Conservation (phyloP, 139 green algal species). For the Chlorella vulgaris region DNA sequence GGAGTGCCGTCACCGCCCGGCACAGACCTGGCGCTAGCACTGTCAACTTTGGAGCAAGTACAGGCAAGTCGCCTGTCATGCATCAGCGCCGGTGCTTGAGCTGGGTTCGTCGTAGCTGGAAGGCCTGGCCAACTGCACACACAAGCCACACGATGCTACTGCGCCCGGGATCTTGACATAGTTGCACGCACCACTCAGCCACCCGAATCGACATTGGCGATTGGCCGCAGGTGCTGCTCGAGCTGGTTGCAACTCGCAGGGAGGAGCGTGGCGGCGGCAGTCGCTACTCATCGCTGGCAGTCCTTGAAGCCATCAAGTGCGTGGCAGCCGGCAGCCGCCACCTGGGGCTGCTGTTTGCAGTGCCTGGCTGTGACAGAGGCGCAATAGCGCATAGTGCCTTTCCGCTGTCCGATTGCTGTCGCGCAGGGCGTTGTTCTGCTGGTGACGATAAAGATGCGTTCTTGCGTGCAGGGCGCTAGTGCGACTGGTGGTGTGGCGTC, state of each 20-base stretch:
- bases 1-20: neutral
- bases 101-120: too few relatives aligned
- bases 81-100: too few relatives aligned
- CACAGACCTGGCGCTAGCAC: constrained; percentile 31
- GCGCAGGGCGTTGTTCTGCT: too few relatives aligned
- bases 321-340: too few relatives aligned
- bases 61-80: neutral
- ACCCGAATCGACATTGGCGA: neutral
- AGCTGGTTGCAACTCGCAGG: constrained; percentile 40
- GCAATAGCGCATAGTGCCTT: too few relatives aligned
- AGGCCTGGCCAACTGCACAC: too few relatives aligned
- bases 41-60: constrained; percentile 49
- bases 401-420: too few relatives aligned
- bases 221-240: constrained; percentile 51
- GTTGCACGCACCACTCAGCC: too few relatives aligned
- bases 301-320: constrained; percentile 52
- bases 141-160: too few relatives aligned
- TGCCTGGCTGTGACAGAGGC: too few relatives aligned
- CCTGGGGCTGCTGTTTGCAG: neutral
- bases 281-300: constrained; percentile 41
- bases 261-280: constrained; percentile 21
- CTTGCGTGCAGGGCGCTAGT: constrained; percentile 35
- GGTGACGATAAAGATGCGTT: too few relatives aligned
- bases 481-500: constrained; percentile 27
- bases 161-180: too few relatives aligned